Conservation (phyloP, 139 green algal species). For the Picochlorum sp. region DNA sequence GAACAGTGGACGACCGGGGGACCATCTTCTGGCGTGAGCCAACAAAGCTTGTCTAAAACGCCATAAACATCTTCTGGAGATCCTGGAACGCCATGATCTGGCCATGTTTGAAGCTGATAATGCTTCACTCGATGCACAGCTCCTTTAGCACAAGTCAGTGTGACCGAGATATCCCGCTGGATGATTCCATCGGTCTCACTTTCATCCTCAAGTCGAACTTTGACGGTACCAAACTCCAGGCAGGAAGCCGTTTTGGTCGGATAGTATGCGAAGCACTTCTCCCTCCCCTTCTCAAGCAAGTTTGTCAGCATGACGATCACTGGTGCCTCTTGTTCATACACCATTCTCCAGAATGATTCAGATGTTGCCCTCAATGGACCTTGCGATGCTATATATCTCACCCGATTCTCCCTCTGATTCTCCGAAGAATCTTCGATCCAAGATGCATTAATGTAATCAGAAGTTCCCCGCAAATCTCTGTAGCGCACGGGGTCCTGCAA, state of each 20-base stretch:
- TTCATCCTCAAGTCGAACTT: background rate
- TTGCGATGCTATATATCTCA: conserved; percentile 38
- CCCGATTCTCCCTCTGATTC: background rate
- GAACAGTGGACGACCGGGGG: conserved; percentile 57
- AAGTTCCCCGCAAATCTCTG: background rate
- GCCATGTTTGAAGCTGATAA: conserved; percentile 46
- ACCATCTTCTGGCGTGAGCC: background rate
- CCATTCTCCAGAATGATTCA: conserved; percentile 59
- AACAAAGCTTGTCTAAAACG: conserved; percentile 30
- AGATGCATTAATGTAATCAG: conserved; percentile 46
- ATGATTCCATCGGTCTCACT: conserved; percentile 5
- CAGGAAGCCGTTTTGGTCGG: conserved; percentile 13
- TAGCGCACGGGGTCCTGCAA: conserved; percentile 6
- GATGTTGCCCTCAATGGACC: conserved; percentile 43
- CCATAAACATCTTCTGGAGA: conserved; percentile 32
- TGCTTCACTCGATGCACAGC: conserved; percentile 10
- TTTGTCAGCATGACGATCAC: conserved; percentile 57
- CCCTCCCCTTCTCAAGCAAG: background rate
- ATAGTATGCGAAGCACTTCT: conserved; percentile 40
- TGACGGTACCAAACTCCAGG: background rate
- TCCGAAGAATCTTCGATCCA: conserved; percentile 3
- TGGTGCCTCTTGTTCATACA: conserved; percentile 25
- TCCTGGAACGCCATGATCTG: conserved; percentile 55
- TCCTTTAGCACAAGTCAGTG: background rate
- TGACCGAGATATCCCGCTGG: background rate